phyloP scores from a whole-genome alignment of 2,329 filamentous ascomycete genomes.

The Cladosporium sp. region DNA sequence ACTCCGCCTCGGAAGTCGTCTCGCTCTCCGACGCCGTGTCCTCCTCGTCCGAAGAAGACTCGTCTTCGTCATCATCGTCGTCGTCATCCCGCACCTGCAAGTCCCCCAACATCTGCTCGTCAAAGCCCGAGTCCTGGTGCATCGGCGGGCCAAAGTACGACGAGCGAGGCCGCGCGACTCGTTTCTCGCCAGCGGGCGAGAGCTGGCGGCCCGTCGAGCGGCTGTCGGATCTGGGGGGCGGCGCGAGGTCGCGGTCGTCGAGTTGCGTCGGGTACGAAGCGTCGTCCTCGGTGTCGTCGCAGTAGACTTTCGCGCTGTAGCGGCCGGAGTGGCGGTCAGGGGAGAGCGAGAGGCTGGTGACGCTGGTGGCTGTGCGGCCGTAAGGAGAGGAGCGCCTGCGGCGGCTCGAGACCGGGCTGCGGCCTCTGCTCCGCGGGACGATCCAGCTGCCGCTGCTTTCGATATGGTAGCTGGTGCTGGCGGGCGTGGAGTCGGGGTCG shows the following conservation, averaged over 20 bases:
- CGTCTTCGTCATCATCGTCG: background rate
- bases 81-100: conserved; percentile 10
- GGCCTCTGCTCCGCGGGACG: conserved; percentile 31
- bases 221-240: background rate
- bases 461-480: conserved; percentile 37
- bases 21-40: conserved; percentile 4
- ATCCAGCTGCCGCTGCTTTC: conserved; percentile 41
- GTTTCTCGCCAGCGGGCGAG: background rate
- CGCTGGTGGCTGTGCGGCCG: conserved; percentile 24
- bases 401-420: conserved; percentile 30
- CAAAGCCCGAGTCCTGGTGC: conserved; percentile 35
- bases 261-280: background rate
- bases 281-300: conserved; percentile 1
- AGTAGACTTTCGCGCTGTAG: conserved; percentile 5
- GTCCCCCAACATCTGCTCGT: conserved; percentile 23
- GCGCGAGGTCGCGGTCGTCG: background rate
- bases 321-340: conserved; percentile 6
- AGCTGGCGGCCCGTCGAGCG: background rate
- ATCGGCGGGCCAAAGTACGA: conserved; percentile 14
- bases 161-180: background rate
- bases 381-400: conserved; percentile 29
- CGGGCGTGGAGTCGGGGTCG: conserved; percentile 33
- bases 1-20: conserved; percentile 1
- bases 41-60: background rate
- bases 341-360: conserved; percentile 13